Base-by-base conservation (phyloP, 108 stramenopile genomes). In the Fistulifera pelliculosa region DNA sequence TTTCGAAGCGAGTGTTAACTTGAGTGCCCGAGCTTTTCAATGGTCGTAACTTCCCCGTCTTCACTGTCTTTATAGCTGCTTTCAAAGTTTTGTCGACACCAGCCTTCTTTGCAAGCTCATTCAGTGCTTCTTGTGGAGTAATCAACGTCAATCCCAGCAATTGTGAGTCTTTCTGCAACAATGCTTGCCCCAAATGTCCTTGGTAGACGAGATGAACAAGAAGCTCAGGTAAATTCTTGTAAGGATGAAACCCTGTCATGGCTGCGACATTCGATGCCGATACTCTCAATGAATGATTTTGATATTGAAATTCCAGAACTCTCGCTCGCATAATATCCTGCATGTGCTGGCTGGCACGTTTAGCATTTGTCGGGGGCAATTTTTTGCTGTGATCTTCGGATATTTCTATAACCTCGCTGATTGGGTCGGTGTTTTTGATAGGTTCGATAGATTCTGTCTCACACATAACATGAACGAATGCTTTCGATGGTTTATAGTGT, bases 191-290 rank as follows among this genome's bases (percentile, higher is more conserved):
- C 26, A 45, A 51, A 23, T 47, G 44, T 27, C 81, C 82, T 64
- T 90, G 88, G 44, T 90, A 90, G 13, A 90, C 71, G 1, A 85
- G 61, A 14, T 74, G 62, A 23, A 74, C 52, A 25, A 83, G 27
- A 0, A 85, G 66, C 27, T 70, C 58, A 4, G 79, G 79, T n/a
- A 81, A 35, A 27, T 51, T 43, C 39, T 63, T 55, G 53, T 64
- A 87, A 10, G 74, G 77, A 61, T 87, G 77, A 57, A 74, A 79
- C 4, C 81, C 82, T 27, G 72, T 60, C 25, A 82, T 52, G 12
- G 79, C 74, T 0, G 85, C 76, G 1, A 87, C 49, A 25, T 62
- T 52, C 11, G 79, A 80, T 4, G 72, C 81, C 16, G 75, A 58
- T 13, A 86, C 54, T 18, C 79, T 69, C 0, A 86, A 57, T 6